Evolutionary conservation across 768 basidiomycete species (phyloP).

Genomic region (Termitomyces sp.): DNA sequence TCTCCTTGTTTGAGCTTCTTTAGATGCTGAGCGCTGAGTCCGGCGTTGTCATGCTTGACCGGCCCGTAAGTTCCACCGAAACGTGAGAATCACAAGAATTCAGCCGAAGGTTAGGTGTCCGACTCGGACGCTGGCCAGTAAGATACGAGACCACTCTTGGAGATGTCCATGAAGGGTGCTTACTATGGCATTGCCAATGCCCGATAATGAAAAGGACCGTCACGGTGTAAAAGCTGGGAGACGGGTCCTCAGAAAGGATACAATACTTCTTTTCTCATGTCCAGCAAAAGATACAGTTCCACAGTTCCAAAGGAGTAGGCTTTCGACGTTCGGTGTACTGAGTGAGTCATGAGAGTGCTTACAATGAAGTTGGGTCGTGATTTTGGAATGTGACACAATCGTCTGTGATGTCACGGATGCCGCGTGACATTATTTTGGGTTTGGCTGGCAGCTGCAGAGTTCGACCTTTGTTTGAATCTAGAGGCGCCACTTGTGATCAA

Average conservation of each 20-base stretch:
- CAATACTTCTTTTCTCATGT: not conserved
- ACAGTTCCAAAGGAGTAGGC: too few relatives aligned
- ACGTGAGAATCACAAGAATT: not conserved
- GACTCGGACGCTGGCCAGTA: not conserved
- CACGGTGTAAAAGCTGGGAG: not conserved
- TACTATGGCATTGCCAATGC: too few relatives aligned
- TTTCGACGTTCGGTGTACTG: too few relatives aligned
- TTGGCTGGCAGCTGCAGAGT: too few relatives aligned
- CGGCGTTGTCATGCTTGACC: not conserved
- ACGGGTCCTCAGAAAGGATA: not conserved
- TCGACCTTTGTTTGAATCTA: not conserved
- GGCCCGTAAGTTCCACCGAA: not conserved
- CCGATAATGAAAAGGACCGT: not conserved
- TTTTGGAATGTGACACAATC: not conserved
- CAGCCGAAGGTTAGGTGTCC: not conserved
- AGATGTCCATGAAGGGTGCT: too few relatives aligned
- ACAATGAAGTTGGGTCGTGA: too few relatives aligned
- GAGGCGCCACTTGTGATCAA: not conserved
- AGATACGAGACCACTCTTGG: too few relatives aligned
- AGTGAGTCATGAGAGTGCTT: too few relatives aligned
- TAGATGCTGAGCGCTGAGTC: not conserved
- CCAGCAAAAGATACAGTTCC: not conserved
- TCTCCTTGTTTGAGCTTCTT: not conserved
- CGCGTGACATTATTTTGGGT: not conserved
- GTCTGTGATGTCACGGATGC: not conserved